Evolutionary conservation across 768 basidiomycete species (phyloP).

Genomic region (Podaxis sp.): DNA sequence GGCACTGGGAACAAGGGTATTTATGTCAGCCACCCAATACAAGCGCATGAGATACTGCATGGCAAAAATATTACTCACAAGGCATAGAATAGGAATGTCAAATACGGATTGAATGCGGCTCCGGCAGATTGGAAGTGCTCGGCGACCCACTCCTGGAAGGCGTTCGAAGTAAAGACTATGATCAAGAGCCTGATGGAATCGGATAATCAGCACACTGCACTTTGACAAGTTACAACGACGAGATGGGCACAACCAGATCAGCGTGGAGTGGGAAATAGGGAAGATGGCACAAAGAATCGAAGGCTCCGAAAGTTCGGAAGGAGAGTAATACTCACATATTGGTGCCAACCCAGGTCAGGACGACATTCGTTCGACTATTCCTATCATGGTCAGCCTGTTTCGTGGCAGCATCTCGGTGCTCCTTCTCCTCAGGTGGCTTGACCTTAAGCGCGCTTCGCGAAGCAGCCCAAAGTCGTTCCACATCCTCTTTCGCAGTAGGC

Average conservation of each 20-base stretch:
- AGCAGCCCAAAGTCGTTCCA: slow-evolving; percentile 84
- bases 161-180: slow-evolving; percentile 71
- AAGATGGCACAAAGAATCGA: slow-evolving; percentile 6
- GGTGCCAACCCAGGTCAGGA: slow-evolving; percentile 78
- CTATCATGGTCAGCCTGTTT: slow-evolving; percentile 88
- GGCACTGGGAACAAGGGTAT: slow-evolving; percentile 46
- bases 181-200: slow-evolving; percentile 56
- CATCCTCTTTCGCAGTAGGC: slow-evolving; percentile 80
- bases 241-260: slow-evolving; percentile 8
- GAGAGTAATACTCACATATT: slow-evolving; percentile 64
- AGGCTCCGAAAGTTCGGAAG: slow-evolving; percentile 5
- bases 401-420: slow-evolving; percentile 83
- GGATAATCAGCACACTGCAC: slow-evolving; percentile 10
- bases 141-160: slow-evolving; percentile 74
- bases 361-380: slow-evolving; percentile 83
- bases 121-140: slow-evolving; percentile 52
- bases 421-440: slow-evolving; percentile 69
- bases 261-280: slow-evolving; percentile 10
- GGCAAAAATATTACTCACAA: slow-evolving; percentile 33
- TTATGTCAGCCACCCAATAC: slow-evolving; percentile 3
- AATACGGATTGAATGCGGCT: slow-evolving; percentile 84
- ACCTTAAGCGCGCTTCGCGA: slow-evolving; percentile 68
- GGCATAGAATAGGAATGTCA: slow-evolving; percentile 75
- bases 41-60: slow-evolving; percentile 1
- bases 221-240: neutral